Evolutionary conservation across 192 early-diverging fungal species (phyloP).

Genomic region (Entomortierella beljakovae): DNA sequence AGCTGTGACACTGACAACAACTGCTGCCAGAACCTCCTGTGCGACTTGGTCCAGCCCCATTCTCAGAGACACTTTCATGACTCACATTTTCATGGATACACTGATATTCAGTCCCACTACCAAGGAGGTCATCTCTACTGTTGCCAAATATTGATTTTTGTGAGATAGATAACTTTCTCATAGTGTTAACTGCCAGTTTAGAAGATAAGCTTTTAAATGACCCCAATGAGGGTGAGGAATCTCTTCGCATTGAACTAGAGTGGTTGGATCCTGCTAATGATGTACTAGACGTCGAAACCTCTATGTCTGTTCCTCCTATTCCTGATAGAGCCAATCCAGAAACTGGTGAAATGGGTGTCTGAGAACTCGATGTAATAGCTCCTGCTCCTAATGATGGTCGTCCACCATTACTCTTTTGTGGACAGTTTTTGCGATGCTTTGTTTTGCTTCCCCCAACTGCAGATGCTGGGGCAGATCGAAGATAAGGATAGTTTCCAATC

Average conservation of each 20-base stretch:
- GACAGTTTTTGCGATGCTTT: constrained; percentile 24
- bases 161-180: constrained; percentile 25
- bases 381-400: constrained; percentile 8
- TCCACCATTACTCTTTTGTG: not conserved
- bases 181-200: constrained; percentile 25
- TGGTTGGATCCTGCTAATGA: constrained; percentile 1
- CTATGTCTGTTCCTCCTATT: constrained; percentile 21
- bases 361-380: not conserved
- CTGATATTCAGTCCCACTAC: constrained; percentile 1
- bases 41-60: not conserved
- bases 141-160: constrained; percentile 30
- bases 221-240: constrained; percentile 13
- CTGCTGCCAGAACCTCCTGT: constrained; percentile 2
- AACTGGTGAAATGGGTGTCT: not conserved
- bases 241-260: not conserved
- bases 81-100: constrained; percentile 12
- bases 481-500: constrained; percentile 11
- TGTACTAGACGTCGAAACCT: constrained; percentile 4
- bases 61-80: constrained; percentile 7
- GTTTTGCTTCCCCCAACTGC: constrained; percentile 10
- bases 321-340: not conserved
- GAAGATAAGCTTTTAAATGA: constrained; percentile 20
- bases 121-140: constrained; percentile 25
- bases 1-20: constrained; percentile 2
- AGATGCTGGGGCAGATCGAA: constrained; percentile 7